Percentiles rank a stretch among this genome's conserved stretches.
Conservation (phyloP, 192 early-diverging fungal species). For the Coemansia sp. region DNA sequence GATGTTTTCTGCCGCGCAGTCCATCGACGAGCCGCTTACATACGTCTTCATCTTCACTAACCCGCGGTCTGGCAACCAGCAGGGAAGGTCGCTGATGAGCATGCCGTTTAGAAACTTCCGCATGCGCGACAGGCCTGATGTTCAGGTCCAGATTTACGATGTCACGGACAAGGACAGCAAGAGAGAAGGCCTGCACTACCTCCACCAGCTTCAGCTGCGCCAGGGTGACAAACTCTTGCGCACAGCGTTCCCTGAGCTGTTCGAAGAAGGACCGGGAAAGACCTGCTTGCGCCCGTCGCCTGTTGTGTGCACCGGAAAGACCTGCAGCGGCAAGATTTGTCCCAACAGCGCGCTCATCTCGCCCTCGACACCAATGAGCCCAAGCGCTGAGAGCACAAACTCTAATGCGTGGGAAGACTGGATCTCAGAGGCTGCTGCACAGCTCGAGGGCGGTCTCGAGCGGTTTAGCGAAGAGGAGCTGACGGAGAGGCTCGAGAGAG, state of each 20-base stretch:
- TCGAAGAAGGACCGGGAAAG: slow-evolving; percentile 18
- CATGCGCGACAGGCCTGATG: slow-evolving; percentile 61
- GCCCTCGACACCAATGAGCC: neutral
- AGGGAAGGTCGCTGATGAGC: slow-evolving; percentile 62
- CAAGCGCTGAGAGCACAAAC: slow-evolving; percentile 1
- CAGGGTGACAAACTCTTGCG: slow-evolving; percentile 49
- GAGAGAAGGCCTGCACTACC: slow-evolving; percentile 59
- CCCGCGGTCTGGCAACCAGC: slow-evolving; percentile 72
- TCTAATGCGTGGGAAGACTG: slow-evolving; percentile 39
- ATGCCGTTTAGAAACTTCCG: slow-evolving; percentile 70
- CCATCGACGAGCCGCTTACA: slow-evolving; percentile 54
- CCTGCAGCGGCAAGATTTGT: slow-evolving; percentile 8
- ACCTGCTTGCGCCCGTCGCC: slow-evolving; percentile 35
- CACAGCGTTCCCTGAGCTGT: slow-evolving; percentile 52
- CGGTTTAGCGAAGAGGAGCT: slow-evolving; percentile 41
- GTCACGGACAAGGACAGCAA: slow-evolving; percentile 63
- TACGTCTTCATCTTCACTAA: slow-evolving; percentile 79
- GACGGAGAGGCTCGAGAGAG: slow-evolving; percentile 31
- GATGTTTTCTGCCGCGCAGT: slow-evolving; percentile 10
- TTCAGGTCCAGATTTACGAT: slow-evolving; percentile 76
- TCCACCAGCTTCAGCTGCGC: slow-evolving; percentile 58
- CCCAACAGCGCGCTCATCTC: neutral
- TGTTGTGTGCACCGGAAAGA: slow-evolving; percentile 11
- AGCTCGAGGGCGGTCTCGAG: slow-evolving; percentile 37
- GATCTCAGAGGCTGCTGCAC: slow-evolving; percentile 45